These are phyloP conservation scores for Neofusicoccum umdonicola DNA, from an alignment of 2,329 filamentous ascomycete genomes.

Conservation along the genomic window DNA sequence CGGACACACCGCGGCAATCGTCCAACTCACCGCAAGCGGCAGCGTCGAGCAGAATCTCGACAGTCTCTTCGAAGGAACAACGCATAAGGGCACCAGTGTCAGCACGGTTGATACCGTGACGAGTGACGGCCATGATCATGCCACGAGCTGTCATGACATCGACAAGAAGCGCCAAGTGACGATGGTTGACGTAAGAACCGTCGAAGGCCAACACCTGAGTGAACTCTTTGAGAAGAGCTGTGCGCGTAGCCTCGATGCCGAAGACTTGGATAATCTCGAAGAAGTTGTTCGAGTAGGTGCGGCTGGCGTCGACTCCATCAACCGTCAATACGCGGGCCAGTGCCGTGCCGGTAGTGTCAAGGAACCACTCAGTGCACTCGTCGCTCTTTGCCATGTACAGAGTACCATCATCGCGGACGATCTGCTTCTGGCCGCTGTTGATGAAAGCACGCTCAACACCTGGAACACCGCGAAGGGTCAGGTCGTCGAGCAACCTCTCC, in stretches of 20 bases:
- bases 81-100: constrained; percentile 98
- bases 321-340: constrained; percentile 81
- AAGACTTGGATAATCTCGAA: constrained; percentile 93
- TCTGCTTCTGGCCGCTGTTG: constrained; percentile 46
- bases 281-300: constrained; percentile 93
- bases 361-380: constrained; percentile 85
- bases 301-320: constrained; percentile 79
- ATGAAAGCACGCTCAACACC: constrained; percentile 92
- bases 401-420: constrained; percentile 70
- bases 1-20: constrained; percentile 95
- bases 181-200: constrained; percentile 98
- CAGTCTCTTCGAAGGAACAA: constrained; percentile 98
- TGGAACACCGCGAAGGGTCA: constrained; percentile 85
- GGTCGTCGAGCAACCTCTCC: constrained; percentile 83
- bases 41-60: constrained; percentile 95
- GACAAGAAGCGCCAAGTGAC: constrained; percentile 89
- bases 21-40: constrained; percentile 93
- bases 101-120: constrained; percentile 96
- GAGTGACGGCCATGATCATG: constrained; percentile 90
- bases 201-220: constrained; percentile 94
- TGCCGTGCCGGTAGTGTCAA: constrained; percentile 90
- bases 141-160: constrained; percentile 98
- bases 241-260: constrained; percentile 90
- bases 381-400: constrained; percentile 61
- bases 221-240: constrained; percentile 82